A percentile compares a stretch with the other conserved stretches of the same genome.
These are phyloP conservation scores for Beauveria scarabaeidicola DNA, from an alignment of 2,329 filamentous ascomycete species.

Conservation along the genomic window DNA sequence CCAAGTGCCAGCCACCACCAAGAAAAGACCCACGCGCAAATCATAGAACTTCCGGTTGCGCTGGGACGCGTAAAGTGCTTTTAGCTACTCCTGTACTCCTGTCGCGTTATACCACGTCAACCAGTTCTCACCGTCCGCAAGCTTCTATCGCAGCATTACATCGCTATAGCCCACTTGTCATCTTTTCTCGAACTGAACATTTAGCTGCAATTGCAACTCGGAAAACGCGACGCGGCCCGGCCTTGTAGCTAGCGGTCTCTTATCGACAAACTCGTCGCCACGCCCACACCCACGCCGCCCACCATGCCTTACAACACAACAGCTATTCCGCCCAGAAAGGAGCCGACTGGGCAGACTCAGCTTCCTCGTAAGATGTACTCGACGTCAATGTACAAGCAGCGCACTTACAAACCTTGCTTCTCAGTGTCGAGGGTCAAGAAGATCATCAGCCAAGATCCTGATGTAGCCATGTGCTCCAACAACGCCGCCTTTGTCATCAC, in stretches of 20 bases:
- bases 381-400: neutral
- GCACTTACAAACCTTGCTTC: conserved; percentile 8
- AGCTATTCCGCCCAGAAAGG: conserved; percentile 69
- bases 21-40: neutral
- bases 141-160: neutral
- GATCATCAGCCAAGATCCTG: conserved; percentile 81
- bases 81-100: neutral
- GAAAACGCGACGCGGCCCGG: no score
- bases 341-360: conserved; percentile 76
- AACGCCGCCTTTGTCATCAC: conserved; percentile 93
- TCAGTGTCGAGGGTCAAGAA: conserved; percentile 91
- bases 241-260: no score
- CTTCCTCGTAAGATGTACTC: conserved; percentile 61
- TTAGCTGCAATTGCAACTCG: neutral
- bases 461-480: conserved; percentile 79
- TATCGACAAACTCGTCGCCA: neutral
- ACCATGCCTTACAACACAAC: conserved; percentile 86
- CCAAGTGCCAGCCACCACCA: neutral
- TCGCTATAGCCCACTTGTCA: neutral
- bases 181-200: neutral
- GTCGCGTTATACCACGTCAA: neutral
- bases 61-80: conserved; percentile 9
- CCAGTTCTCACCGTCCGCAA: neutral
- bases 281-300: neutral
- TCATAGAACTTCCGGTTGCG: neutral